Conservation (phyloP, 2,329 filamentous ascomycete species). For the Xylaria sp. region DNA sequence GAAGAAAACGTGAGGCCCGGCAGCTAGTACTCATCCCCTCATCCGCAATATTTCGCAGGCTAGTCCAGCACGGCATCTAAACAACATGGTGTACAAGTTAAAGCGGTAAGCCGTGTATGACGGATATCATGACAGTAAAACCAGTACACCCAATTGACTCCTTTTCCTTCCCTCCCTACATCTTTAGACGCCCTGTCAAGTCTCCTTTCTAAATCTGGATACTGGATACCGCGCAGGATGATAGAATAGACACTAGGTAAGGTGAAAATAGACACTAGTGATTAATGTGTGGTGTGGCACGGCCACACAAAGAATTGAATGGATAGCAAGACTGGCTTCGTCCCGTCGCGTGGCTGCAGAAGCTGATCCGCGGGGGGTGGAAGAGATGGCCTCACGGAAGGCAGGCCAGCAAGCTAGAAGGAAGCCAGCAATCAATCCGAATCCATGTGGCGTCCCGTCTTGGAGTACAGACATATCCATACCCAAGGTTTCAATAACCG, state of each 20-base stretch:
- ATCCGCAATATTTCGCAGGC: constrained; percentile 13
- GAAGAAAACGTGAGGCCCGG: constrained; percentile 16
- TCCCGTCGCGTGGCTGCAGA: constrained; percentile 35
- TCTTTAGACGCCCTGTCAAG: constrained; percentile 12
- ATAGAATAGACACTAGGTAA: constrained; percentile 37
- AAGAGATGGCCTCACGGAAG: constrained; percentile 1
- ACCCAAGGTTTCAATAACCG: constrained; percentile 38
- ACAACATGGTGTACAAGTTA: constrained; percentile 28
- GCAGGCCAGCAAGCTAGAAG: constrained; percentile 20
- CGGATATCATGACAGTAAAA: constrained; percentile 1
- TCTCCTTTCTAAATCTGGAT: constrained; percentile 24
- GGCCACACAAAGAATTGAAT: constrained; percentile 24
- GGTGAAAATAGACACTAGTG: constrained; percentile 41
- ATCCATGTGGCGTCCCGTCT: constrained; percentile 42
- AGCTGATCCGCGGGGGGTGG: constrained; percentile 12
- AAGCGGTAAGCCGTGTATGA: constrained; percentile 19
- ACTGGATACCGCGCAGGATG: constrained; percentile 28
- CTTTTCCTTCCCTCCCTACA: constrained; percentile 5
- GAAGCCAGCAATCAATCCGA: constrained; percentile 33
- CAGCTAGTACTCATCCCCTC: constrained; percentile 18
- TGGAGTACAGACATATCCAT: constrained; percentile 20
- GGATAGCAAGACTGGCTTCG: constrained; percentile 11
- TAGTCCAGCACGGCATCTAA: constrained; percentile 3
- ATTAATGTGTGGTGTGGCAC: constrained; percentile 38
- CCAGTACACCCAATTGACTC: constrained; percentile 16